These are phyloP conservation scores for Pisolithus thermaeus DNA, from an alignment of 1,284 basidiomycete species.

Conservation along the genomic window DNA sequence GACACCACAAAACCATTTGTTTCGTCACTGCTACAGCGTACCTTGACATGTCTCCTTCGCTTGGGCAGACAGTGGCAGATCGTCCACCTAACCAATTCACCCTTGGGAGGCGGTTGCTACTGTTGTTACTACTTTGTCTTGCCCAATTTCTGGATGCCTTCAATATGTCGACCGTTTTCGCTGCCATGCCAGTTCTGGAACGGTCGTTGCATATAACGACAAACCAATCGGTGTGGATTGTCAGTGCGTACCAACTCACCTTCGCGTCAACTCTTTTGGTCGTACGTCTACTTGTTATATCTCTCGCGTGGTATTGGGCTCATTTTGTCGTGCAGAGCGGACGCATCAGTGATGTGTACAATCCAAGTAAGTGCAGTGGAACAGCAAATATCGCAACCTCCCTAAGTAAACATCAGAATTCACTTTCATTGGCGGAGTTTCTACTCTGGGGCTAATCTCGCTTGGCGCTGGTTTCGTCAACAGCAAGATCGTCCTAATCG, in stretches of 20 bases:
- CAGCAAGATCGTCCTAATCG: conserved; percentile 37
- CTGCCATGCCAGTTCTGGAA: conserved; percentile 35
- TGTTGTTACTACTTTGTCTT: conserved; percentile 40
- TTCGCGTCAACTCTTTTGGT: conserved; percentile 33
- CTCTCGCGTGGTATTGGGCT: conserved; percentile 14
- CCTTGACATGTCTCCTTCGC: conserved; percentile 9
- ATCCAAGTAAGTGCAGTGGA: conserved; percentile 17
- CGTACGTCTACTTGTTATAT: conserved; percentile 25
- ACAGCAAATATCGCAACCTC: not conserved
- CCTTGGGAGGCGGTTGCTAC: conserved; percentile 24
- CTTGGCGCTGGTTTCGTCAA: conserved; percentile 36
- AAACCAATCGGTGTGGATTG: conserved; percentile 25
- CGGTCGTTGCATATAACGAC: conserved; percentile 19
- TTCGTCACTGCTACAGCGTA: not conserved
- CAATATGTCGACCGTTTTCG: conserved; percentile 43
- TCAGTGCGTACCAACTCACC: conserved; percentile 32
- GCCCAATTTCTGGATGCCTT: conserved; percentile 44
- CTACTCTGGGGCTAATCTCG: conserved; percentile 32
- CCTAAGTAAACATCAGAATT: conserved; percentile 14
- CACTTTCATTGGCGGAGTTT: conserved; percentile 27
- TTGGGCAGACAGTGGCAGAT: conserved; percentile 22
- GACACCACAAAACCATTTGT: not conserved
- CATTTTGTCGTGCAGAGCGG: conserved; percentile 21
- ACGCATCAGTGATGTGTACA: conserved; percentile 28
- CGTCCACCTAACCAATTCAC: conserved; percentile 11